These are phyloP conservation scores for Elaphomyces granulatus DNA, from an alignment of 495 filamentous ascomycete species.

Conservation along the genomic window DNA sequence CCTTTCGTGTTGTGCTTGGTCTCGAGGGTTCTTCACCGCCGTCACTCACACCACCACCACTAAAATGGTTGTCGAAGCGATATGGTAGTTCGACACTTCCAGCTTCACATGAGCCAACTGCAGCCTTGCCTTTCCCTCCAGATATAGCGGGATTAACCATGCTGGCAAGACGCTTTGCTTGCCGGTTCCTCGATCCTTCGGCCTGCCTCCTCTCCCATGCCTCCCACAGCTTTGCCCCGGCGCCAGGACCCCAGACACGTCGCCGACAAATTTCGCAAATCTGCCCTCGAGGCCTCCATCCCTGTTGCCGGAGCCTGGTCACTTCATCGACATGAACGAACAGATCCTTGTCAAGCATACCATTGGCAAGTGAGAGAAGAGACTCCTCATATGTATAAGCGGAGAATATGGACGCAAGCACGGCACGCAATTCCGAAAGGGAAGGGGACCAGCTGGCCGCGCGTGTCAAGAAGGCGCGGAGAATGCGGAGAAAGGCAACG, in stretches of 20 bases:
- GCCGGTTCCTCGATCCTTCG: conserved; percentile 10
- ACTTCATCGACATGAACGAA: conserved; percentile 73
- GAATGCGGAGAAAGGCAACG: conserved; percentile 73
- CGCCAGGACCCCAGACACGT: conserved; percentile 81
- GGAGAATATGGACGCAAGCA: conserved; percentile 78
- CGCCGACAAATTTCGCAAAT: conserved; percentile 76
- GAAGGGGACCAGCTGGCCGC: conserved; percentile 71
- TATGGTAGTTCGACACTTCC: conserved; percentile 1
- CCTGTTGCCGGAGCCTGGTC: conserved; percentile 59
- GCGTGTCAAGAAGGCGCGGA: conserved; percentile 77
- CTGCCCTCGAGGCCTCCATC: conserved; percentile 77
- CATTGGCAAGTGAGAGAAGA: conserved; percentile 70
- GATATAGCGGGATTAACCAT: conserved; percentile 17
- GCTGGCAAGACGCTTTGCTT: conserved; percentile 13
- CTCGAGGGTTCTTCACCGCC: neutral
- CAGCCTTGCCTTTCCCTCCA: conserved; percentile 32
- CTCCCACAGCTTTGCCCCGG: conserved; percentile 61
- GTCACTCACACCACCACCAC: neutral
- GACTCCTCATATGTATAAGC: conserved; percentile 90
- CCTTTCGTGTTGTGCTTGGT: neutral
- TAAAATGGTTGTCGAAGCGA: neutral
- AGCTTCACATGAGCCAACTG: conserved; percentile 7
- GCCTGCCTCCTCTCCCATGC: conserved; percentile 59
- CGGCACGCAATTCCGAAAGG: conserved; percentile 69
- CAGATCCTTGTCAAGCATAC: conserved; percentile 75